Conservation (phyloP, 2,329 filamentous ascomycete species). For the Diaporthe vexans region DNA sequence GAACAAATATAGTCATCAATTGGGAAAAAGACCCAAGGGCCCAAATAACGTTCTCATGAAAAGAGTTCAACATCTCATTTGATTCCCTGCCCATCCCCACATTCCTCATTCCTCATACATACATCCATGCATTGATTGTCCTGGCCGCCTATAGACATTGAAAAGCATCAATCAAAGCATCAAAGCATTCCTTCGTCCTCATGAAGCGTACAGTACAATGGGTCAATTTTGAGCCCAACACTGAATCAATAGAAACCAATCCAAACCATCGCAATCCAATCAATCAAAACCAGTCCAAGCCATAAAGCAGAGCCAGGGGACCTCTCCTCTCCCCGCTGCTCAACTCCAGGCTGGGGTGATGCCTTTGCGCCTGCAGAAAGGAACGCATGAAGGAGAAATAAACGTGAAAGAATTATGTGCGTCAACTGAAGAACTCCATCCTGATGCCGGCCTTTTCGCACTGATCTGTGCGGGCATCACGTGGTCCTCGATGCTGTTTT, state of each 20-base stretch:
- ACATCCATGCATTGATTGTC: constrained; percentile 22
- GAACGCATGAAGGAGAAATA: no score
- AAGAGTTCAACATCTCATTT: constrained; percentile 26
- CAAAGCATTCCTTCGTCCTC: constrained; percentile 28
- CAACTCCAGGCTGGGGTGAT: not conserved
- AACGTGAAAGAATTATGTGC: constrained; percentile 9
- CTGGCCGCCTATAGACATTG: constrained; percentile 29
- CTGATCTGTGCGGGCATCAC: not conserved
- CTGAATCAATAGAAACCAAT: not conserved
- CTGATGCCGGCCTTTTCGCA: constrained; percentile 12
- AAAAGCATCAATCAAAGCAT: constrained; percentile 4
- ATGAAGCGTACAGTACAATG: constrained; percentile 16
- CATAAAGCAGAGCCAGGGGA: not conserved
- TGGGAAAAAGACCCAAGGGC: not conserved
- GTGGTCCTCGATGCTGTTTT: not conserved
- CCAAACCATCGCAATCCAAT: not conserved
- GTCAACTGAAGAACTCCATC: constrained; percentile 20
- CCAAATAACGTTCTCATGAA: not conserved
- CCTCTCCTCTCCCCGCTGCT: not conserved
- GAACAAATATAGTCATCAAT: not conserved
- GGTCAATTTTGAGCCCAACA: not conserved
- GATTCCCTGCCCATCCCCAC: constrained; percentile 3
- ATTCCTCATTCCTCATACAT: constrained; percentile 30
- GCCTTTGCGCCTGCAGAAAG: constrained; percentile 28
- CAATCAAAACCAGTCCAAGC: constrained; percentile 7